These are phyloP conservation scores for Bretschneidera sinensis DNA, from an alignment of 345 rosid genomes.

Conservation along the genomic window DNA sequence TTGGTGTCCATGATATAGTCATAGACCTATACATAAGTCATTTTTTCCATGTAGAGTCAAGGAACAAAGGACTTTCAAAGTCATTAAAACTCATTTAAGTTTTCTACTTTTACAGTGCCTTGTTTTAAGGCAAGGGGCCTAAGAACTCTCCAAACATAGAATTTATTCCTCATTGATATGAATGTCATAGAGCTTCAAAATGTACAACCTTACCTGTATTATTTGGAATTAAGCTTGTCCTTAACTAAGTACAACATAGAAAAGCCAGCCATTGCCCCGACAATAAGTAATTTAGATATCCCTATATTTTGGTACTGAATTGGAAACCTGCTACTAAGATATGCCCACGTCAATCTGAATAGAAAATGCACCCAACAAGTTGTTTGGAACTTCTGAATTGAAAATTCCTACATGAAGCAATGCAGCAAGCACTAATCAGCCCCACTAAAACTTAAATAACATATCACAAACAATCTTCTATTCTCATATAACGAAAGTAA, in stretches of 20 bases:
- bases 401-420: slow-evolving; percentile 49
- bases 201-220: not conserved
- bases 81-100: no score
- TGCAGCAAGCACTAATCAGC: slow-evolving; percentile 10
- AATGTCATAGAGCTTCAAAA: no score
- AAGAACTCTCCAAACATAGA: no score
- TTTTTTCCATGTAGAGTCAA: no score
- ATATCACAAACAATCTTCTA: no score
- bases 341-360: slow-evolving; percentile 39
- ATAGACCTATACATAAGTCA: no score
- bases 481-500: no score
- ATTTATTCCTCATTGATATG: no score
- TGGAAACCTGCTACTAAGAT: slow-evolving; percentile 26
- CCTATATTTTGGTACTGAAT: slow-evolving; percentile 22
- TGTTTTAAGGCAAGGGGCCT: no score
- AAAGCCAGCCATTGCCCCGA: slow-evolving; percentile 37
- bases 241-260: slow-evolving; percentile 29
- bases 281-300: slow-evolving; percentile 24
- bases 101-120: no score
- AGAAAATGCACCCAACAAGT: slow-evolving; percentile 48
- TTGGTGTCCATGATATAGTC: no score
- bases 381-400: slow-evolving; percentile 46
- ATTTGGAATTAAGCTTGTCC: slow-evolving; percentile 17
- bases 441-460: not conserved
- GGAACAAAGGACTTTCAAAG: no score